Evolutionary conservation across 1,284 basidiomycete species (phyloP), one percentile per base, ranked within the genome.

Genomic region (Retiboletus flavoniger): DNA sequence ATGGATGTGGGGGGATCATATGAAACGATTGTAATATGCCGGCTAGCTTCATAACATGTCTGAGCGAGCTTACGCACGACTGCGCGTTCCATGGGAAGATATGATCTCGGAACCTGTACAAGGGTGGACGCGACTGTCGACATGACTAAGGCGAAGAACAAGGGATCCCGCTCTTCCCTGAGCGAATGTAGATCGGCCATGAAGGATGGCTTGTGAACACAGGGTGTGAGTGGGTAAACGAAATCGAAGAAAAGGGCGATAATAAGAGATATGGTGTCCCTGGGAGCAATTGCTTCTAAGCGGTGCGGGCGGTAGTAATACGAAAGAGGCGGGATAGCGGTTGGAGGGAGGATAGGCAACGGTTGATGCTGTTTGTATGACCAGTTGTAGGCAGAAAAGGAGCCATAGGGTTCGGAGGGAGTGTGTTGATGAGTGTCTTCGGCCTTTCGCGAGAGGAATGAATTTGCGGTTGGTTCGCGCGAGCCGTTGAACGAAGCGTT

Each of bases 161-260:
- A 79, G n/a, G 89, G 89, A 63, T 91, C 89, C 13, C 83, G 80
- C 65, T 93, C 90, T 72, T 94, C 92, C 54, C 89, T 73, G 43
- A 81, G 81, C 0, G 82, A 77, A 58, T 87, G 83, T 32, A 95
- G 76, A 71, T 93, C 91, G 21, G 87, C 85, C 85, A 93, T 87
- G 68, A 93, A 94, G 1, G 89, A 89, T 36, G 90, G 90, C 64
- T 85, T 87, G 72, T 91, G 88, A 47, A 91, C 75, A 70, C 87
- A 89, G 6, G 91, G 92, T 8, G 88, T 91, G 45, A 93, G 78
- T 9, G 90, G 88, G 69, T 93, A 92, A 43, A 93, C 87, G 67
- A 91, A 93, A 70, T 93, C 91, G 67, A 93, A 93, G 75, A 91
- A 94, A 21, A 93, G 80, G 31, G 86, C 81, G 59, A 93, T 85